Evolutionary conservation across 441 rosid genomes (phyloP), one percentile per base, ranked within the genome.

Genomic region (Pelargonium exstipulatum): DNA sequence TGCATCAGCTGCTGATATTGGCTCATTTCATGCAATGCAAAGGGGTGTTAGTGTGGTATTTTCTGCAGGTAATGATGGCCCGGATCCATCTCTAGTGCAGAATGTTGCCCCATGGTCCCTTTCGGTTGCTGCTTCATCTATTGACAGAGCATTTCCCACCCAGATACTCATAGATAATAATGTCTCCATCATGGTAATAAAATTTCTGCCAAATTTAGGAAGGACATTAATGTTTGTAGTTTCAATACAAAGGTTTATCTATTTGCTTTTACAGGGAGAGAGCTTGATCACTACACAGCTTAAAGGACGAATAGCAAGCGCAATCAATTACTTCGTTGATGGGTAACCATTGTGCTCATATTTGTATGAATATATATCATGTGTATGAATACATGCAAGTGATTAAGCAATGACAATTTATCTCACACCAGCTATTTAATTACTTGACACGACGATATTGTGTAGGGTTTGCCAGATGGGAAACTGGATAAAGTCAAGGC

Each of bases 101-200:
- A 86, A 85, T 69, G 86, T 84, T 13, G 74, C 88, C 12, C 94
- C 94, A 0, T 88, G 91, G 94, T 74, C 84, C 1, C 67, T 88
- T 48, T 85, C 79, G 0, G 88, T 85, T 4, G 88, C 87, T 17
- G 90, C 94, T 75, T 81, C 91, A 0, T 73, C 90, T 9, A 74
- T 83, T 2, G 94, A 88, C 69, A 79, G 90, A 51, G 43, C 71
- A 16, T 83, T 83, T 72, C 87, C 87, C 8, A 75, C 89, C 0
- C 65, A 68, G 61, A 73, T 86, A 22, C 62, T 77, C 40, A 66
- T 86, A 13, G 79, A 78, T 65, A 45, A 60, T 24, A 72, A 69
- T 45, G 64, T 84, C 72, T 69, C 79, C 2, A 13, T 84, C 69
- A 62, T 53, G 88, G 91, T 86, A 82, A 76, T 8, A 20, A 16